Base-by-base conservation (phyloP, 306 rosid species). In the Cucurbita maxima region DNA sequence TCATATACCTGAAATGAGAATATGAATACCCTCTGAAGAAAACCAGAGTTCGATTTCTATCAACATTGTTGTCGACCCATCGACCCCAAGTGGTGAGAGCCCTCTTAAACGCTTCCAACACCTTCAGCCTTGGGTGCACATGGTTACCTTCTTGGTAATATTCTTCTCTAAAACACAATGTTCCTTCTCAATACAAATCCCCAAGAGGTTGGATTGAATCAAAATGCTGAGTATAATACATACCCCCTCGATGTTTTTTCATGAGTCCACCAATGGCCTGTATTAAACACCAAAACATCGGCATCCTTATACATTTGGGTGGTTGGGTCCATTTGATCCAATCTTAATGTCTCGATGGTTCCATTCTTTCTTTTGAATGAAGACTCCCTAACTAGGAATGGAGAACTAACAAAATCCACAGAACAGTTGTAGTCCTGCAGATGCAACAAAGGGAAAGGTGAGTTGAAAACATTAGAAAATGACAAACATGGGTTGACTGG, bases 181-280 rank as follows among this genome's bases (percentile, higher is more conserved):
- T 20, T n/a, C 71, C 16, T 38, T 41, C 71, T 64, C 60, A 47
- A 75, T 50, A 52, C 53, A 52, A 76, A 19, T 51, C 50, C 62
- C 15, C 70, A 22, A 67, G 56, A 68, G 56, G 41, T 47, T 22
- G 16, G 73, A 45, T 69, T 30, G 58, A 69, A 14, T 14, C 40
- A 25, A 25, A 30, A 22, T 40, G 15, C 40, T 18, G 10, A 55
- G 64, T 38, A 36, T 3, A 56, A 66, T 37, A 53, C 30, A 25
- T 5, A 95, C 99, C 99, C 99, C 81, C 75, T 83, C 19, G 97
- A 95, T 41, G 99, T 95, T 82, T 95, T 95, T 78, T 88, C 96
- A 60, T 95, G 97, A 10, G 97, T 95, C 99, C 99, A 95, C 99
- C 99, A 95, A 50, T 91, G 97, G 64, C 99, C 99, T 19, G 96